Percentiles rank a stretch among this genome's conserved stretches.
Evolutionary conservation across 768 basidiomycete genomes (phyloP).

Genomic region (Coprinopsis cinerea): DNA sequence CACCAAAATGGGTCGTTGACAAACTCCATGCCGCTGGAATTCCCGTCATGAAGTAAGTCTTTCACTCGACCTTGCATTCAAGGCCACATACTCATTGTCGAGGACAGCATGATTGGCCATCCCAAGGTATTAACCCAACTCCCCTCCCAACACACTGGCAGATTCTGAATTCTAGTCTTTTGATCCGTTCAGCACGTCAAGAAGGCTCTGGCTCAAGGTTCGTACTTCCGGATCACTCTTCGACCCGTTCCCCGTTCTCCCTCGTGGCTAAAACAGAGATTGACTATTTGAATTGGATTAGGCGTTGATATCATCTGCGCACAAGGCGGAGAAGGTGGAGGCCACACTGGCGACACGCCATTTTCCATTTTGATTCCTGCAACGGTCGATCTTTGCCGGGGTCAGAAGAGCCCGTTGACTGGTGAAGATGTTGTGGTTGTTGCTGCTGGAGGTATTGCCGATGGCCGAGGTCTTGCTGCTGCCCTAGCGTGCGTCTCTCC

Average conservation of each 20-base stretch:
- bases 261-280: background rate
- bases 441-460: conserved; percentile 80
- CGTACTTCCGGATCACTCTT: background rate
- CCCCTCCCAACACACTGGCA: background rate
- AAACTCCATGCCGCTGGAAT: conserved; percentile 76
- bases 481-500: conserved; percentile 48
- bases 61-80: background rate
- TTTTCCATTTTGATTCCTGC: conserved; percentile 81
- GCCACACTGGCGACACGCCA: conserved; percentile 80
- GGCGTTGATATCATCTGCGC: conserved; percentile 92
- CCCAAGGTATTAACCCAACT: conserved; percentile 54
- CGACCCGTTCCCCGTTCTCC: background rate
- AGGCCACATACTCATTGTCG: conserved; percentile 6
- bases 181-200: conserved; percentile 48
- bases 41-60: conserved; percentile 75
- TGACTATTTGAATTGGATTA: conserved; percentile 16
- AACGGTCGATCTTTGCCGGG: conserved; percentile 72
- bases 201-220: conserved; percentile 71
- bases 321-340: conserved; percentile 84
- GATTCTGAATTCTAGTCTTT: conserved; percentile 6
- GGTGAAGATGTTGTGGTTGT: conserved; percentile 73
- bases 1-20: conserved; percentile 77
- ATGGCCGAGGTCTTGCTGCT: conserved; percentile 76
- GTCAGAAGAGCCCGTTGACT: conserved; percentile 67
- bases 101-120: conserved; percentile 71